Conservation (phyloP, 768 basidiomycete genomes). For the Tephrocybe sp. region DNA sequence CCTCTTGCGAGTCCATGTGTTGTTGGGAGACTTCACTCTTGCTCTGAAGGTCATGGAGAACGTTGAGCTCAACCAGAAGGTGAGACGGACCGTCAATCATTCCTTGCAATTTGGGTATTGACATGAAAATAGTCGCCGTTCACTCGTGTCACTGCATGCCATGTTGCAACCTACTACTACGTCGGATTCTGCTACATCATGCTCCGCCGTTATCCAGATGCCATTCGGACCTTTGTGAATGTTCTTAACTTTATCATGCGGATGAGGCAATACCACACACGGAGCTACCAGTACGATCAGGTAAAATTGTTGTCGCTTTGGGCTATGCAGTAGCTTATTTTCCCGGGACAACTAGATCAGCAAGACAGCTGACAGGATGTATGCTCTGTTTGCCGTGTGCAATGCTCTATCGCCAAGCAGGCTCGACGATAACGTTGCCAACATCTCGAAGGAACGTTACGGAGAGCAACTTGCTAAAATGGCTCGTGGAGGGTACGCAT, state of each 20-base stretch:
- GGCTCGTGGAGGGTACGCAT: slow-evolving; percentile 65
- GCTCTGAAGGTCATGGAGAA: slow-evolving; percentile 94
- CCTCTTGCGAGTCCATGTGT: slow-evolving; percentile 91
- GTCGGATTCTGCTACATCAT: slow-evolving; percentile 97
- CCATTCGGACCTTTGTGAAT: slow-evolving; percentile 89
- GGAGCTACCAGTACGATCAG: slow-evolving; percentile 96
- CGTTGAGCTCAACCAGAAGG: slow-evolving; percentile 91
- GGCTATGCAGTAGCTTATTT: background rate
- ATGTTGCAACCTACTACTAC: slow-evolving; percentile 93
- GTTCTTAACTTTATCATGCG: slow-evolving; percentile 95
- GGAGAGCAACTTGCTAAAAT: slow-evolving; percentile 91
- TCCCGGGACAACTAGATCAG: slow-evolving; percentile 61
- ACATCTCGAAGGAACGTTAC: slow-evolving; percentile 89
- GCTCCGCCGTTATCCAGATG: slow-evolving; percentile 92
- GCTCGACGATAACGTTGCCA: slow-evolving; percentile 92
- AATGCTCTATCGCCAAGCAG: slow-evolving; percentile 90
- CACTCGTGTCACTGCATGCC: slow-evolving; percentile 94
- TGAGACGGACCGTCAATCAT: slow-evolving; percentile 19
- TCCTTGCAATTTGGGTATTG: slow-evolving; percentile 5
- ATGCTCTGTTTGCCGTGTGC: slow-evolving; percentile 92
- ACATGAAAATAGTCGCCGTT: slow-evolving; percentile 64
- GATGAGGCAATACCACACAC: slow-evolving; percentile 95
- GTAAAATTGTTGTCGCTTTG: slow-evolving; percentile 31
- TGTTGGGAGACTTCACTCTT: slow-evolving; percentile 94
- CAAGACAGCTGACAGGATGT: slow-evolving; percentile 98